phyloP scores from a whole-genome alignment of 768 basidiomycete genomes.

The Pisolithus orientalis region DNA sequence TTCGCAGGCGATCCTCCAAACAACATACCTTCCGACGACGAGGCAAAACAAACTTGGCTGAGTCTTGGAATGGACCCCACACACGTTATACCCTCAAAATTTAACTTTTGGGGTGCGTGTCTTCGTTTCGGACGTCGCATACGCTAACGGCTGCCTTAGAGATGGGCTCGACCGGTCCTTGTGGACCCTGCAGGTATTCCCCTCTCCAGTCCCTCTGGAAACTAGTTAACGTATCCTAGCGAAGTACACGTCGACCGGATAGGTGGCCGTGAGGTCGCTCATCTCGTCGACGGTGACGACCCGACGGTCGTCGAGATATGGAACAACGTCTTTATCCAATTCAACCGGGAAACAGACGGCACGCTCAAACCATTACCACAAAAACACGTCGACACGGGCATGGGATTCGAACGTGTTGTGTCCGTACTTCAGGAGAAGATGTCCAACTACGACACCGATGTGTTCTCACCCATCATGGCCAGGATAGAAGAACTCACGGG shows the following conservation, averaged over 20 bases:
- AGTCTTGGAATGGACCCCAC: conserved; percentile 84
- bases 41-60: conserved; percentile 84
- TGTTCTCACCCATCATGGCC: conserved; percentile 84
- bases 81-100: conserved; percentile 90
- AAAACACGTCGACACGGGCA: conserved; percentile 97
- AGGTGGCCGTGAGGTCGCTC: conserved; percentile 92
- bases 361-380: conserved; percentile 75
- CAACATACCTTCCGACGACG: conserved; percentile 81
- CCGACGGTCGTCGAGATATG: conserved; percentile 97
- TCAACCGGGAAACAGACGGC: conserved; percentile 90
- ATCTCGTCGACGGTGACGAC: conserved; percentile 93
- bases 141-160: conserved; percentile 44
- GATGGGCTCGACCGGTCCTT: conserved; percentile 98
- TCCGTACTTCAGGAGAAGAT: conserved; percentile 85
- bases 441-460: conserved; percentile 98
- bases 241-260: conserved; percentile 97
- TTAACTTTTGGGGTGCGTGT: conserved; percentile 95
- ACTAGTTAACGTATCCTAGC: conserved; percentile 32
- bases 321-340: conserved; percentile 99
- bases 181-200: conserved; percentile 85
- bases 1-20: conserved; percentile 90
- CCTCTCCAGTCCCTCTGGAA: not conserved
- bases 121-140: not conserved
- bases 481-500: conserved; percentile 87
- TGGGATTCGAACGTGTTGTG: conserved; percentile 98